Evolutionary conservation across 1,284 basidiomycete species (phyloP).

Genomic region (Malassezia caprae): DNA sequence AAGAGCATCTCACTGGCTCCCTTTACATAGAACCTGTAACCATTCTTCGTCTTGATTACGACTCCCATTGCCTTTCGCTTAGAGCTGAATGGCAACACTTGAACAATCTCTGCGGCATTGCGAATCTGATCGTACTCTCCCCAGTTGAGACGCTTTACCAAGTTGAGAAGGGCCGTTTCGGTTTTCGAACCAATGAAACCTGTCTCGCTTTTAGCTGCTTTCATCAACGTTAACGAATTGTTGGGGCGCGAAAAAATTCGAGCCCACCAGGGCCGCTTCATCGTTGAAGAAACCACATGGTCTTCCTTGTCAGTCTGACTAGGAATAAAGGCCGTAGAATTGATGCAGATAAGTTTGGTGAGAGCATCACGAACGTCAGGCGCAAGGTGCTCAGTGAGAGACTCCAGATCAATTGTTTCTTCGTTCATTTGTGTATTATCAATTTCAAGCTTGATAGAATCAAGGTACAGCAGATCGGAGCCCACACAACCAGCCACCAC

Average conservation of each 20-base stretch:
- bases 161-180: slow-evolving; percentile 80
- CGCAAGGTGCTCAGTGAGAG: slow-evolving; percentile 50
- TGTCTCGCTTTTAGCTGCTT: neutral
- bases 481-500: slow-evolving; percentile 92
- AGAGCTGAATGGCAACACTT: slow-evolving; percentile 90
- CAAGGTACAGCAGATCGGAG: slow-evolving; percentile 84
- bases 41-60: slow-evolving; percentile 59
- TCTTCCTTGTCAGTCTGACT: slow-evolving; percentile 51
- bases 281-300: slow-evolving; percentile 5
- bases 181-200: slow-evolving; percentile 87
- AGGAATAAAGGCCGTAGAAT: slow-evolving; percentile 84
- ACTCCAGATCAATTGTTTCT: slow-evolving; percentile 15
- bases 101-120: slow-evolving; percentile 61
- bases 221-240: slow-evolving; percentile 15
- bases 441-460: slow-evolving; percentile 56
- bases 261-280: slow-evolving; percentile 8
- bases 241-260: slow-evolving; percentile 6
- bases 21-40: slow-evolving; percentile 70
- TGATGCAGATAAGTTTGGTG: slow-evolving; percentile 78
- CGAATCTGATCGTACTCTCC: slow-evolving; percentile 62
- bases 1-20: slow-evolving; percentile 81
- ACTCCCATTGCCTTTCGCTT: slow-evolving; percentile 94
- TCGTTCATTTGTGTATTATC: slow-evolving; percentile 51
- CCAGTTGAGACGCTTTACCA: slow-evolving; percentile 81
- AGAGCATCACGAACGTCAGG: slow-evolving; percentile 61